Base-by-base conservation (phyloP, 1,284 basidiomycete genomes). In the Chondrostereum purpureum region DNA sequence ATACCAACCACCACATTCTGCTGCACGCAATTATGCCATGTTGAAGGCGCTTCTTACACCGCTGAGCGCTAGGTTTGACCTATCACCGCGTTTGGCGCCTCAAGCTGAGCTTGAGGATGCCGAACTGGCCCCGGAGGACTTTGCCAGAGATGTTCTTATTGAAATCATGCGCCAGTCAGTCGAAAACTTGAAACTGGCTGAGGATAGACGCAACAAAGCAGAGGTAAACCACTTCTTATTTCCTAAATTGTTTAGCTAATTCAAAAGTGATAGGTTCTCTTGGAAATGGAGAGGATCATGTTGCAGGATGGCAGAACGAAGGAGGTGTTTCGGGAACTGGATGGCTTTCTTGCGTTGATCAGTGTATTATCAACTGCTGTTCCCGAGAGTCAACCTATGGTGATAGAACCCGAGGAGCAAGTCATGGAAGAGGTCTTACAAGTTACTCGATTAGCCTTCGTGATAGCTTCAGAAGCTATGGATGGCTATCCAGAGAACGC, bases 301-400 rank as follows among this genome's bases (percentile, higher is more conserved):
- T 61, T 69, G 12, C 73, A 81, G 57, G 77, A 83, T 50, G 56
- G 69, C 5, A 66, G 63, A 44, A 84, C 84, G 6, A 85, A 82
- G 59, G 80, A 83, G 46, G 78, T 83, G 5, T 90, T 90, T 60
- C 72, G 85, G 5, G 83, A 88, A 56, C 68, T 84, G 57, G 88
- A 90, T 51, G 88, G 88, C 1, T 88, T 88, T 56, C 65, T 89
- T 17, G 72, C 79, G 13, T 64, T 88, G 35, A 78, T 88, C 64
- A 84, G 76, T 53, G 70, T 82, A 21, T 66, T 90, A 3, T 83
- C 83, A 1, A 77, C 77, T 1, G 61, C 80, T 1, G 66, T 70
- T 40, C 62, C 66, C 12, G 40, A 52, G 3, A 60, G 63, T 42
- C 56, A 64, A 21, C 56, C 61, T 36, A 53, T 63, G 19, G 62